Evolutionary conservation across 2,329 filamentous ascomycete species (phyloP).

Genomic region (Grosmannia serpens): DNA sequence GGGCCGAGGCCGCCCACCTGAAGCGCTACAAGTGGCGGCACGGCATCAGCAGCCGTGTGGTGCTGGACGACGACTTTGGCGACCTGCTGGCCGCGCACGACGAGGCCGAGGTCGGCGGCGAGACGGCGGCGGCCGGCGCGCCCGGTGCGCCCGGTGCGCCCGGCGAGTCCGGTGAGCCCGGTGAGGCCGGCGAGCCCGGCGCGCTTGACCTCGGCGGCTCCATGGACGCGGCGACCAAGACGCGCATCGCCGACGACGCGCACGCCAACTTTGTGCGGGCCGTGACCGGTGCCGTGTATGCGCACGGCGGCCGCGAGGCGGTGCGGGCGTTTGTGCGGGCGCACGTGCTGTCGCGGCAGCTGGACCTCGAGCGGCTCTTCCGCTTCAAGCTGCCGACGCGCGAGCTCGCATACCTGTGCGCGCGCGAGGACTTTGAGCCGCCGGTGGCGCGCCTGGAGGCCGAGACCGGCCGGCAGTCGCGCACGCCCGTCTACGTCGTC

Average conservation of each 20-base stretch:
- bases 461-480: conserved; percentile 77
- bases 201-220: conserved; percentile 4
- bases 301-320: conserved; percentile 69
- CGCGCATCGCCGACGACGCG: conserved; percentile 20
- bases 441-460: conserved; percentile 79
- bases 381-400: conserved; percentile 72
- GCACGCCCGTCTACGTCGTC: conserved; percentile 84
- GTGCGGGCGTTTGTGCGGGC: conserved; percentile 72
- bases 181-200: not conserved
- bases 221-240: conserved; percentile 15
- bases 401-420: conserved; percentile 74
- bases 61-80: conserved; percentile 79
- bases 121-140: too few relatives aligned
- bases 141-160: not conserved
- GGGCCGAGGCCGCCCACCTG: conserved; percentile 35
- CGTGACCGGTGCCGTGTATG: conserved; percentile 71
- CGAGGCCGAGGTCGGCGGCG: conserved; percentile 12
- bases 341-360: conserved; percentile 70
- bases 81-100: conserved; percentile 30
- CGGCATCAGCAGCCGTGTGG: conserved; percentile 63
- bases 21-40: conserved; percentile 47
- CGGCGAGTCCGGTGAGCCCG: not conserved
- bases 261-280: conserved; percentile 67
- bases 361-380: conserved; percentile 70
- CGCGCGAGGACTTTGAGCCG: conserved; percentile 75